Evolutionary conservation across 176 grass and related monocot genomes (phyloP).

Genomic region (Paspalum vaginatum): DNA sequence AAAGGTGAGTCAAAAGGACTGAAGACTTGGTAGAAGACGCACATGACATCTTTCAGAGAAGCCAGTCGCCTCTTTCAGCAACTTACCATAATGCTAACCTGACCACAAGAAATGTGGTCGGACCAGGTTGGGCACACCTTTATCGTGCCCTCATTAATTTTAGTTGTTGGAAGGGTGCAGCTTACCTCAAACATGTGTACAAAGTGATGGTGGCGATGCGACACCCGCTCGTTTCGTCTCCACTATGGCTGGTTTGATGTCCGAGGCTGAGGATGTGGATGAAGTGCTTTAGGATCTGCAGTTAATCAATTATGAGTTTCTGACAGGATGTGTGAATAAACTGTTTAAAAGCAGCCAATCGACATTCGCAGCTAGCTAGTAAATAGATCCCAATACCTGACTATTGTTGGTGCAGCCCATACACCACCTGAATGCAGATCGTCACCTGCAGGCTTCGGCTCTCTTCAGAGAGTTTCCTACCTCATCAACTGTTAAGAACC

Average conservation of each 20-base stretch:
- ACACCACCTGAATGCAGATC: background rate
- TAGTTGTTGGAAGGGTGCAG: background rate
- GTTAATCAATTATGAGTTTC: background rate
- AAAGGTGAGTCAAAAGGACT: background rate
- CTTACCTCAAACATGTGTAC: slow-evolving; percentile 5
- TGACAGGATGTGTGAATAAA: background rate
- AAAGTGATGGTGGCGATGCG: slow-evolving; percentile 6
- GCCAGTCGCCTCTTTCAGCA: background rate
- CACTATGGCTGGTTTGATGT: background rate
- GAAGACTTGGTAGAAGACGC: no score
- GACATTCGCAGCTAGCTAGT: background rate
- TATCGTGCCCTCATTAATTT: slow-evolving; percentile 32
- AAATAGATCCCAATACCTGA: background rate
- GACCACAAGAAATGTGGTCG: slow-evolving; percentile 43
- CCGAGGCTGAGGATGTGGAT: background rate
- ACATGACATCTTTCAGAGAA: background rate
- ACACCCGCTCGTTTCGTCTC: background rate
- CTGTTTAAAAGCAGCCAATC: background rate
- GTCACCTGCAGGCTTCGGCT: background rate
- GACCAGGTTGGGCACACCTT: slow-evolving; percentile 33
- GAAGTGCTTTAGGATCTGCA: background rate
- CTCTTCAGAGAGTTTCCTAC: background rate
- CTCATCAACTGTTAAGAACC: background rate
- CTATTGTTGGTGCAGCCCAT: no score
- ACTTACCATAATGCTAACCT: slow-evolving; percentile 1